Conservation (phyloP, 495 filamentous ascomycete species). For the Podospora australis region DNA sequence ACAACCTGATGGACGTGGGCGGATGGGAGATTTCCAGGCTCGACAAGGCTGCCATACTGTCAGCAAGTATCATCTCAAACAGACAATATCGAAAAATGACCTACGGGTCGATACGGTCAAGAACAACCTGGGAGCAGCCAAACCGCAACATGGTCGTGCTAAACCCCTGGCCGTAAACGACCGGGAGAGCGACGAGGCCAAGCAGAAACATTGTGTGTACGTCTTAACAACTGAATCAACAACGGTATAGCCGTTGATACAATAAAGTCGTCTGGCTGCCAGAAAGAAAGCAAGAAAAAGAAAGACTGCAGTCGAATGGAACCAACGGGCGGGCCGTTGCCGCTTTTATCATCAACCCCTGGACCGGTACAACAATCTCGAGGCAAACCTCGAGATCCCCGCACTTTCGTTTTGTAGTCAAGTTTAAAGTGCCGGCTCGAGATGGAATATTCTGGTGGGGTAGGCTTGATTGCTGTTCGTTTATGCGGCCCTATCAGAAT, state of each 20-base stretch:
- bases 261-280: too few species aligned
- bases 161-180: constrained; percentile 28
- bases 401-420: too few species aligned
- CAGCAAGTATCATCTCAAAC: not conserved
- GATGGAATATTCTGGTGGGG: too few species aligned
- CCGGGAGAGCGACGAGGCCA: constrained; percentile 25
- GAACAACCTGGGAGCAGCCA: constrained; percentile 35
- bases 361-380: too few species aligned
- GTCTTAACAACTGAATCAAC: too few species aligned
- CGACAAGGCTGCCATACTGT: constrained; percentile 23
- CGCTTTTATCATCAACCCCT: too few species aligned
- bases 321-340: too few species aligned
- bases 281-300: not conserved
- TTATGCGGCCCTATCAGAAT: too few species aligned
- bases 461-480: too few species aligned
- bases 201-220: constrained; percentile 30
- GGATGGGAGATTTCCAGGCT: constrained; percentile 33
- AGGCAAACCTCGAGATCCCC: too few species aligned
- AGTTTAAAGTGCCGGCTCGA: too few species aligned
- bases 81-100: not conserved
- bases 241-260: too few species aligned
- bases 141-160: constrained; percentile 38
- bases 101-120: constrained; percentile 35
- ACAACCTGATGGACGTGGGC: constrained; percentile 43
- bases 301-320: not conserved